phyloP scores from a whole-genome alignment of 257 asterid species.

The Parsonsia alboflavescens region DNA sequence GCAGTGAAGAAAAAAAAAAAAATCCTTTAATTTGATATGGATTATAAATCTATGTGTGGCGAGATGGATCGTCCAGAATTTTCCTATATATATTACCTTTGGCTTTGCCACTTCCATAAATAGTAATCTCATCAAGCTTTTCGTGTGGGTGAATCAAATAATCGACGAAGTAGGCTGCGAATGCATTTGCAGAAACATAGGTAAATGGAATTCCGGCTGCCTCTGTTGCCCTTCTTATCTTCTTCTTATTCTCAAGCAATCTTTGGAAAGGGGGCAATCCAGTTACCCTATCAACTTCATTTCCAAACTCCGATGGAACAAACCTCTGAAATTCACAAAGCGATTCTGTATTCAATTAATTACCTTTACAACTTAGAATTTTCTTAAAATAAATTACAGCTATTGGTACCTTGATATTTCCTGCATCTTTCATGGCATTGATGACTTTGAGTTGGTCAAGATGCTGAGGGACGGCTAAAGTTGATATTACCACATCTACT shows the following conservation, averaged over 20 bases:
- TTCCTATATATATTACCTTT: too few relatives aligned
- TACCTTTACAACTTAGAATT: too few relatives aligned
- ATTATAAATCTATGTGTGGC: too few relatives aligned
- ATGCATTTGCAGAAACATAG: conserved; percentile 29
- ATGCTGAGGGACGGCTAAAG: conserved; percentile 34
- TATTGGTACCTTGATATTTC: conserved; percentile 32
- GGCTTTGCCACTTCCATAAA: conserved; percentile 26
- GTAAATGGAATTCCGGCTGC: conserved; percentile 36
- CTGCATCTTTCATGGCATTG: conserved; percentile 33
- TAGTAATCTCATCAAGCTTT: conserved; percentile 9
- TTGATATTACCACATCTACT: conserved; percentile 40
- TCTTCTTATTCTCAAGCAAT: conserved; percentile 29
- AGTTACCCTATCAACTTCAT: conserved; percentile 30
- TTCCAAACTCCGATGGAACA: conserved; percentile 41
- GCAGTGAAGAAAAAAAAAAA: too few relatives aligned
- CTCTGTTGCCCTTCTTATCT: conserved; percentile 34
- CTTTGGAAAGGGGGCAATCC: conserved; percentile 29
- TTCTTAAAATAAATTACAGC: too few relatives aligned
- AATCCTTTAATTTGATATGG: too few relatives aligned
- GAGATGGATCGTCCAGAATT: too few relatives aligned
- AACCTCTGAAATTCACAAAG: conserved; percentile 22
- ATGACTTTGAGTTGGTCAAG: conserved; percentile 37
- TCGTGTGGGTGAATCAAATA: conserved; percentile 29
- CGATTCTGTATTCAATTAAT: too few relatives aligned
- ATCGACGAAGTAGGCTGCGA: conserved; percentile 33